A percentile compares a stretch with the other conserved stretches of the same genome.
Evolutionary conservation across 257 asterid genomes (phyloP).

Genomic region (Plantago elongata): DNA sequence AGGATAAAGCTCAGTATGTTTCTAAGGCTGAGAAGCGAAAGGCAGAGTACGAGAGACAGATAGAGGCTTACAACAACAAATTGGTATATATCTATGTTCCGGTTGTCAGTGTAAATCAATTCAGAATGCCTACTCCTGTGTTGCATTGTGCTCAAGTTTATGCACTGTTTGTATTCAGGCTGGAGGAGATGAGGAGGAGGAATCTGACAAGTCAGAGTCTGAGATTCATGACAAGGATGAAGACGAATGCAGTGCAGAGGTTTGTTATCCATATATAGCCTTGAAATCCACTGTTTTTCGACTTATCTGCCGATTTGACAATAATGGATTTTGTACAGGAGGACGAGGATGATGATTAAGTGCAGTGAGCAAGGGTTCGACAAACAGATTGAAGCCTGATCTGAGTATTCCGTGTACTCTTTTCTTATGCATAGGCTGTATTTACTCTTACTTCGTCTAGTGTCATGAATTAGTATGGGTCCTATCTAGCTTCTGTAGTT

Average conservation of each 20-base stretch:
- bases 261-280: constrained; percentile 10
- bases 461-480: constrained; percentile 14
- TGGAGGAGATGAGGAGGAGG: constrained; percentile 51
- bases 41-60: constrained; percentile 46
- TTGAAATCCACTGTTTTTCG: neutral
- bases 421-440: constrained; percentile 19
- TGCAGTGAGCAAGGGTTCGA: neutral
- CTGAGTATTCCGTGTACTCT: constrained; percentile 19
- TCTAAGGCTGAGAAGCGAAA: constrained; percentile 53
- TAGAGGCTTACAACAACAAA: constrained; percentile 72
- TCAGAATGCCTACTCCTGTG: neutral
- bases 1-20: constrained; percentile 59
- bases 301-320: neutral
- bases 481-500: constrained; percentile 8
- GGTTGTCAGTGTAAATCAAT: neutral
- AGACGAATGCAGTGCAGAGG: constrained; percentile 57
- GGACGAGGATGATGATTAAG: constrained; percentile 49
- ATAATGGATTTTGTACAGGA: constrained; percentile 31
- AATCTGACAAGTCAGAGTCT: constrained; percentile 73
- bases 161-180: constrained; percentile 16
- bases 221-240: constrained; percentile 53
- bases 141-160: neutral
- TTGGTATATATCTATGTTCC: constrained; percentile 28
- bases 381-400: neutral
- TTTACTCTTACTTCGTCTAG: constrained; percentile 15